Evolutionary conservation across 2,329 filamentous ascomycete genomes (phyloP).

Genomic region (Nothomitra cinnamomea): DNA sequence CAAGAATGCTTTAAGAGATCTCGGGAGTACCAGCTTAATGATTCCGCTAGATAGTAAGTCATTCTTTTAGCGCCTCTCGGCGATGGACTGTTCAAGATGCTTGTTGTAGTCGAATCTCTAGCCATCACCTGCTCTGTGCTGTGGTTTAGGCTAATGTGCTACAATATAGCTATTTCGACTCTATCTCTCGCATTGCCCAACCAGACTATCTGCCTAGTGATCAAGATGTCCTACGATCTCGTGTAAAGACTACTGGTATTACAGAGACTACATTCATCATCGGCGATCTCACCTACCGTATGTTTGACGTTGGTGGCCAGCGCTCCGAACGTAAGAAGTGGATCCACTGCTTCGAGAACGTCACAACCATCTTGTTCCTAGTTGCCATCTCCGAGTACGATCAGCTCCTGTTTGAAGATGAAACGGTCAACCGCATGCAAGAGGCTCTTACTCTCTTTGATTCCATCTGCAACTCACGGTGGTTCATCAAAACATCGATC

Average conservation of each 20-base stretch:
- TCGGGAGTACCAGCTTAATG: constrained; percentile 89
- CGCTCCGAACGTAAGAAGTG: constrained; percentile 96
- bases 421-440: constrained; percentile 72
- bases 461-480: constrained; percentile 54
- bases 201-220: constrained; percentile 91
- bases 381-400: constrained; percentile 97
- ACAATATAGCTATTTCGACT: constrained; percentile 73
- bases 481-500: constrained; percentile 57
- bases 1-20: constrained; percentile 93
- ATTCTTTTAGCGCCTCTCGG: background rate
- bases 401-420: constrained; percentile 87
- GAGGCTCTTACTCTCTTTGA: constrained; percentile 55
- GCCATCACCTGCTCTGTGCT: background rate
- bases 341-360: constrained; percentile 98
- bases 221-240: constrained; percentile 84
- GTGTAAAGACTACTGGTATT: constrained; percentile 96
- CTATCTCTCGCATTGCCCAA: constrained; percentile 75
- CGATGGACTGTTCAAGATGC: background rate
- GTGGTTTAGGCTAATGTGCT: constrained; percentile 12
- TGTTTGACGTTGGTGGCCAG: constrained; percentile 96
- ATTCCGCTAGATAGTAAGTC: constrained; percentile 86
- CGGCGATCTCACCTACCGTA: constrained; percentile 82
- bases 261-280: constrained; percentile 95
- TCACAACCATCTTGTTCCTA: constrained; percentile 89
- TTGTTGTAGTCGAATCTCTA: background rate